Percentiles rank a stretch among this genome's conserved stretches.
phyloP scores from a whole-genome alignment of 257 asterid species.

The Solanum phureja region DNA sequence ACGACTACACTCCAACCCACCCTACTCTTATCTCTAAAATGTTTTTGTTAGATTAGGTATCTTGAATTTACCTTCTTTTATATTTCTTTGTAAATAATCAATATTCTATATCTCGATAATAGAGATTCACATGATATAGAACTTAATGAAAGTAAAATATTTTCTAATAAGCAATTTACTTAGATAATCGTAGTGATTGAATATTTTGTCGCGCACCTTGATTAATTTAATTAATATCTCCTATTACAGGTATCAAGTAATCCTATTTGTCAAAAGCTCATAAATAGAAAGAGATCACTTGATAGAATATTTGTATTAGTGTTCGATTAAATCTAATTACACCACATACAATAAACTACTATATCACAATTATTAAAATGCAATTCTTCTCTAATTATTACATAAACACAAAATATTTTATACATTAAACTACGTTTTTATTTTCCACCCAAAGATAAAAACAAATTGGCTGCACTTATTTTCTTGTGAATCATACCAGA shows the following conservation, averaged over 20 bases:
- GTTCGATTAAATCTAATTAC: too few relatives aligned
- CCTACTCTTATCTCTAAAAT: not conserved
- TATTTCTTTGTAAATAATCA: not conserved
- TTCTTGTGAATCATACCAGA: not conserved
- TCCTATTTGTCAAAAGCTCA: not conserved
- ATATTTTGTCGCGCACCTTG: rapidly evolving
- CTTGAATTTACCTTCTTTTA: not conserved
- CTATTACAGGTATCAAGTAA: not conserved
- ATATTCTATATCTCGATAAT: not conserved
- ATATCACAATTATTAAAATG: not conserved
- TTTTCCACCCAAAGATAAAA: not conserved
- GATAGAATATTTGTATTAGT: too few relatives aligned
- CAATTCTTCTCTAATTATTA: not conserved
- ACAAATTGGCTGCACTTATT: not conserved
- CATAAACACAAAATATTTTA: too few relatives aligned
- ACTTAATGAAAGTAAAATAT: too few relatives aligned
- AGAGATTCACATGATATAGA: not conserved
- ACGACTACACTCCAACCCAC: too few relatives aligned
- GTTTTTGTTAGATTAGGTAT: not conserved
- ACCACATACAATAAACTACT: not conserved
- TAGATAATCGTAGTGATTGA: too few relatives aligned
- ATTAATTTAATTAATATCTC: too few relatives aligned
- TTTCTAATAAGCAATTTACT: too few relatives aligned
- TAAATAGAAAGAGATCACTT: not conserved
- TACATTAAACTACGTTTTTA: too few relatives aligned